phyloP scores from a whole-genome alignment of 2,329 filamentous ascomycete genomes.

The Phialophora tarda region DNA sequence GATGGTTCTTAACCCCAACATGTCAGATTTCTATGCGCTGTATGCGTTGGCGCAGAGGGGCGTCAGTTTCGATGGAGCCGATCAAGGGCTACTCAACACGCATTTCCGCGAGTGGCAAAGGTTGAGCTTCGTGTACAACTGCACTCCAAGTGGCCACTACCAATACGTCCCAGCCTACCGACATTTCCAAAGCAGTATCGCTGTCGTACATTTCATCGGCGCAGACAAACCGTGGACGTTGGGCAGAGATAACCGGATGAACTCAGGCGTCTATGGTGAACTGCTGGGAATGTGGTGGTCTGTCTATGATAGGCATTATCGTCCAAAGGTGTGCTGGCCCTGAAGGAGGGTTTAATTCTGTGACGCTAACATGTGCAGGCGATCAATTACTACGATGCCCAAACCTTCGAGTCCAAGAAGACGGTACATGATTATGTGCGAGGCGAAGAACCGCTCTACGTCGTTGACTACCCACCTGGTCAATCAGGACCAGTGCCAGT shows the following conservation, averaged over 20 bases:
- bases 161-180: constrained; percentile 95
- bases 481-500: constrained; percentile 1
- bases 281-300: constrained; percentile 91
- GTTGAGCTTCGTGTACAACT: constrained; percentile 94
- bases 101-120: constrained; percentile 87
- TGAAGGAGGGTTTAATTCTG: no score
- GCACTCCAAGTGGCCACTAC: constrained; percentile 94
- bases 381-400: constrained; percentile 28
- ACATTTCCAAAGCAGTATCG: constrained; percentile 89
- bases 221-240: constrained; percentile 85
- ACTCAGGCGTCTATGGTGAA: constrained; percentile 74
- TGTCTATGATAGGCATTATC: constrained; percentile 87
- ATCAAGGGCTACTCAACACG: constrained; percentile 94
- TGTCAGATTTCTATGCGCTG: constrained; percentile 86
- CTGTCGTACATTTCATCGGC: constrained; percentile 93
- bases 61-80: constrained; percentile 94
- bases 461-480: constrained; percentile 39
- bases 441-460: constrained; percentile 51
- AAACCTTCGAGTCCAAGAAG: constrained; percentile 26
- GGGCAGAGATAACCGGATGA: constrained; percentile 62
- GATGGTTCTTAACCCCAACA: constrained; percentile 85
- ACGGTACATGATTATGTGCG: constrained; percentile 53
- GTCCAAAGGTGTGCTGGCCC: constrained; percentile 25
- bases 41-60: constrained; percentile 81
- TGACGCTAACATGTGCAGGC: constrained; percentile 18